Evolutionary conservation across 2,329 filamentous ascomycete genomes (phyloP).

Genomic region (Ophiostoma tasmaniense): DNA sequence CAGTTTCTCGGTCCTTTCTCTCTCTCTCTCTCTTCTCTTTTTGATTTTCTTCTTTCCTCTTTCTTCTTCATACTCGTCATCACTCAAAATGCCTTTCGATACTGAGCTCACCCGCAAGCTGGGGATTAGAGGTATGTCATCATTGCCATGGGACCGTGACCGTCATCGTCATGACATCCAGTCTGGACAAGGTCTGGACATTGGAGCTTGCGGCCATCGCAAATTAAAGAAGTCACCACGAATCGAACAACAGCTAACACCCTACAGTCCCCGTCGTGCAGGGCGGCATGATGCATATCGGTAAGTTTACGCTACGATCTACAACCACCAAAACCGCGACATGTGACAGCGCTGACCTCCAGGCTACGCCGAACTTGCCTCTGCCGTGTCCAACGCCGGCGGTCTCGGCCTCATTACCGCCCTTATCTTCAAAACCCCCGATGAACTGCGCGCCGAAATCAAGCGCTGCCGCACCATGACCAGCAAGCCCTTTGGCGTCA

Average conservation of each 20-base stretch:
- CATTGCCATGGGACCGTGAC: not conserved
- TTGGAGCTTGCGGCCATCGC: not conserved
- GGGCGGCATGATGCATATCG: conserved; percentile 58
- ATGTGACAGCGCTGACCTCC: conserved; percentile 27
- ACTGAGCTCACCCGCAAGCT: conserved; percentile 50
- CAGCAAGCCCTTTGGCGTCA: conserved; percentile 76
- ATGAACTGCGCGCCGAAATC: conserved; percentile 90
- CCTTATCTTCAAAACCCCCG: conserved; percentile 85
- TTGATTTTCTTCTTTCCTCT: not conserved
- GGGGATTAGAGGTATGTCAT: conserved; percentile 37
- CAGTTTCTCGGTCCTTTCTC: not conserved
- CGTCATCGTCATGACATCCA: not conserved
- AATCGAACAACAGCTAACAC: conserved; percentile 21
- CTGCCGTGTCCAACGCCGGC: conserved; percentile 72
- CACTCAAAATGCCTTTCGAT: conserved; percentile 43
- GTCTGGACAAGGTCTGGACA: too few relatives aligned
- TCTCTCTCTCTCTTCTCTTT: not conserved
- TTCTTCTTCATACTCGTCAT: not conserved
- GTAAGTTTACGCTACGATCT: conserved; percentile 14
- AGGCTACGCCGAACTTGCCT: conserved; percentile 69
- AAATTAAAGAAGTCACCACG: too few relatives aligned
- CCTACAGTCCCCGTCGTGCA: conserved; percentile 66
- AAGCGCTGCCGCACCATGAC: conserved; percentile 74
- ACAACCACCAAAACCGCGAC: not conserved
- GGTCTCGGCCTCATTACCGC: conserved; percentile 76